Percentiles rank a stretch among this genome's conserved stretches.
Conservation (phyloP, 371 early-diverging fungal genomes). For the Mucor piriformis region DNA sequence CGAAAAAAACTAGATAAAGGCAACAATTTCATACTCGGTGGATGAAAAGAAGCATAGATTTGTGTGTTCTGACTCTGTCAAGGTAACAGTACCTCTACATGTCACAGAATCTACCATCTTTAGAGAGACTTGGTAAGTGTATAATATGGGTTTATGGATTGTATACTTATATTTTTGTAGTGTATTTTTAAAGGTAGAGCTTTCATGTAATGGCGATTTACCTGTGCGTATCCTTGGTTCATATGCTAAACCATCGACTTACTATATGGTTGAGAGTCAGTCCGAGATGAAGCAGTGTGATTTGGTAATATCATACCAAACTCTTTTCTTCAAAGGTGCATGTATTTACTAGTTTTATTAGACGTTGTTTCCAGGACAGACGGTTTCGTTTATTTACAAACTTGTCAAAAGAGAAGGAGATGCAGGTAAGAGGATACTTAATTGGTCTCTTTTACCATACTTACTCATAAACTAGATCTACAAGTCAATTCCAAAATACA, state of each 20-base stretch:
- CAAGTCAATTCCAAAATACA: conserved; percentile 51
- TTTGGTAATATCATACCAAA: conserved; percentile 39
- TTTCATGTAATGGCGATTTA: conserved; percentile 61
- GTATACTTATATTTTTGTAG: conserved; percentile 26
- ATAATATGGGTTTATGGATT: neutral
- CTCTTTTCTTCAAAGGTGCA: neutral
- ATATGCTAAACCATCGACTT: conserved; percentile 45
- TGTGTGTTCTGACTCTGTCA: conserved; percentile 56
- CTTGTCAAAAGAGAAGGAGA: conserved; percentile 47
- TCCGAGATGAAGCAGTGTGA: conserved; percentile 47
- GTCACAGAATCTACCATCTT: conserved; percentile 61
- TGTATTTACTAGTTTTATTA: conserved; percentile 14
- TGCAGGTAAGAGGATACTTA: conserved; percentile 1
- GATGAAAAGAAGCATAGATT: conserved; percentile 48
- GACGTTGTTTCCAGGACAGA: conserved; percentile 67
- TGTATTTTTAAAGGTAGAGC: conserved; percentile 59
- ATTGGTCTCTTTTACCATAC: no score
- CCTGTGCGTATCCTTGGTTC: conserved; percentile 63
- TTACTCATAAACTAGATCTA: no score
- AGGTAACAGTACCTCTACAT: conserved; percentile 58
- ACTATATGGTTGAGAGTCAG: conserved; percentile 48
- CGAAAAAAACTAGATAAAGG: conserved; percentile 61
- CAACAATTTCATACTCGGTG: conserved; percentile 52
- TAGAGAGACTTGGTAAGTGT: conserved; percentile 58
- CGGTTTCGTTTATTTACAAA: conserved; percentile 65